Percentiles rank a stretch among this genome's conserved stretches.
Conservation (phyloP, 345 rosid genomes). For the Salix suchowensis region DNA sequence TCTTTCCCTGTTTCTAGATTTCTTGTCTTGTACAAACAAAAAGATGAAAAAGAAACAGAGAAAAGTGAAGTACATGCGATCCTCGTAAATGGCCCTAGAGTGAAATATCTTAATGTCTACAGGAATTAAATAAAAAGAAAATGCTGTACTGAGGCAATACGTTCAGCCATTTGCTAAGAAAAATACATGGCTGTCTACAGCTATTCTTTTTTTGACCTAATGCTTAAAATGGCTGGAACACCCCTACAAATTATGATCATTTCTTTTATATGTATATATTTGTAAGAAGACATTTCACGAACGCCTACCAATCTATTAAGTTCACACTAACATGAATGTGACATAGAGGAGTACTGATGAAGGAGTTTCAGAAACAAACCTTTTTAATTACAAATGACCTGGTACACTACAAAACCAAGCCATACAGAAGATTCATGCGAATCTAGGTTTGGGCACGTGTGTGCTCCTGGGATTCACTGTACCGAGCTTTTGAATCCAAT, state of each 20-base stretch:
- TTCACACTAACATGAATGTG: conserved; percentile 18
- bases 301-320: conserved; percentile 6
- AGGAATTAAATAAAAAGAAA: background rate
- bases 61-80: background rate
- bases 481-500: conserved; percentile 89
- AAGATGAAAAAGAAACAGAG: background rate
- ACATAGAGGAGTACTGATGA: conserved; percentile 18
- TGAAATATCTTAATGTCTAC: background rate
- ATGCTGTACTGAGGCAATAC: background rate
- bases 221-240: background rate
- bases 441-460: conserved; percentile 58
- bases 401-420: conserved; percentile 32
- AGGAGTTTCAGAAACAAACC: conserved; percentile 24
- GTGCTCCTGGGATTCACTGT: conserved; percentile 41
- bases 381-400: conserved; percentile 44
- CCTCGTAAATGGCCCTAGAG: background rate
- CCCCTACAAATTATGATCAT: conserved; percentile 12
- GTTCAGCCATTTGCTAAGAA: background rate
- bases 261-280: conserved; percentile 5
- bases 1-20: background rate
- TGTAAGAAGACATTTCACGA: conserved; percentile 1
- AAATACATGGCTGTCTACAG: background rate
- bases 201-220: background rate
- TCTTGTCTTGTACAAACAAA: background rate
- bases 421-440: conserved; percentile 36